Conservation (phyloP, 2,329 filamentous ascomycete species). For the Neopestalotiopsis clavispora region DNA sequence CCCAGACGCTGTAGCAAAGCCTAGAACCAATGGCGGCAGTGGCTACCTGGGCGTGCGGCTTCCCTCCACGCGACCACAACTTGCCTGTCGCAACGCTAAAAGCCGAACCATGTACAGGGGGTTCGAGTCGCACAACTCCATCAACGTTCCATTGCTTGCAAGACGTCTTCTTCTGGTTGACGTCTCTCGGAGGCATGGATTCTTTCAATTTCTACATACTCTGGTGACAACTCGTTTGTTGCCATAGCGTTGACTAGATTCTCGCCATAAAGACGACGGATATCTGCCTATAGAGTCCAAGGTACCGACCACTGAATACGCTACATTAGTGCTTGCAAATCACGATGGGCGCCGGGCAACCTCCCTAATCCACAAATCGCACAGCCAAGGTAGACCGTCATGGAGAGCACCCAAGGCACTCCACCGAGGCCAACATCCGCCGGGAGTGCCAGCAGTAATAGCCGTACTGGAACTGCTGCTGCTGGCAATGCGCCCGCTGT, state of each 20-base stretch:
- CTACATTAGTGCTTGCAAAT: constrained; percentile 6
- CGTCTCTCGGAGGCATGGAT: background rate
- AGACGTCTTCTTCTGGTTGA: background rate
- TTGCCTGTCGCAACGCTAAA: background rate
- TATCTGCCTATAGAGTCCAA: background rate
- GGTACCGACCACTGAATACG: background rate
- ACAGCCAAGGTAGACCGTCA: constrained; percentile 21
- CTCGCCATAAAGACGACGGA: background rate
- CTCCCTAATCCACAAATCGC: constrained; percentile 19
- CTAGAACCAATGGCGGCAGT: constrained; percentile 1
- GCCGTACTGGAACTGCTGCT: background rate
- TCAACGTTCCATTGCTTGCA: background rate
- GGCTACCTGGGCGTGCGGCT: background rate
- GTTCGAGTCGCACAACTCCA: constrained; percentile 1
- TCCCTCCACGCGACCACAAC: background rate
- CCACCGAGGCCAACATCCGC: constrained; percentile 28
- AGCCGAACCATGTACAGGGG: background rate
- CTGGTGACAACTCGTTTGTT: background rate
- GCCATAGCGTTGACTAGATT: background rate
- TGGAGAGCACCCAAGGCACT: constrained; percentile 32
- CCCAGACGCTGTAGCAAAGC: background rate
- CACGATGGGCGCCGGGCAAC: constrained; percentile 29
- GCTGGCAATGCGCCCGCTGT: background rate
- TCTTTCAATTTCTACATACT: background rate
- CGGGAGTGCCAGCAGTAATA: background rate